Evolutionary conservation across 2,329 filamentous ascomycete genomes (phyloP), one percentile per base, ranked within the genome.

Genomic region (Onygena corvina): DNA sequence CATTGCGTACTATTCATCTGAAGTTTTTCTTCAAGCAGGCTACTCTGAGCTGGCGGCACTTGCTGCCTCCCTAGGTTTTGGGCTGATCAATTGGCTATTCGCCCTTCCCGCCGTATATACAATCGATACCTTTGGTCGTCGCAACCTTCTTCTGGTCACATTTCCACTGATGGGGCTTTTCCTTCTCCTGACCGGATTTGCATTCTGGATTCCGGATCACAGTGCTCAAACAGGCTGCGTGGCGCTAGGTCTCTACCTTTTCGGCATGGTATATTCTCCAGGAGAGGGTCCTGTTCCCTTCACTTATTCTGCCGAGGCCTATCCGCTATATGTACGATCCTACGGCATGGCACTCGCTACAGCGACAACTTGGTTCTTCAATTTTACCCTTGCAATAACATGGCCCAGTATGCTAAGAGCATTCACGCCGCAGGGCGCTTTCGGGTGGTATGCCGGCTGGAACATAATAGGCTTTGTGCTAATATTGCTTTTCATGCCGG

Each of bases 91-190:
- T 59, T 83, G 76, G 66, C 60, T 83, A 30, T 81, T 81, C 53
- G 78, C 79, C 12, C 67, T 81, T 9, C 77, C 77, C 0, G 79
- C 78, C 2, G 66, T 83, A 42, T 80, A 77, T 60, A 82, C 79
- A 4, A 84, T 84, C 54, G 81, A 85, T 58, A 81, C 75, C 0
- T 83, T 80, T 51, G 81, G 81, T 4, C 75, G 81, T 2, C 72
- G 81, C 16, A 79, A 79, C 54, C 67, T 84, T 5, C 70, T 84
- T 1, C 67, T 83, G 3, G 71, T 71, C 1, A 84, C 80, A 0
- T 82, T 84, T 58, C 80, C 80, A 0, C 63, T 83, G 14, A 83
- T 84, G 80, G 67, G 67, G 2, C 56, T 72, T 44, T 69, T 68
- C 35, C 63, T 76, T 27, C 67, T 76, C 54, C 73, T 74, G 49